These are phyloP conservation scores for Pestalotiopsis sp. DNA, from an alignment of 2,329 filamentous ascomycete species.

Conservation along the genomic window DNA sequence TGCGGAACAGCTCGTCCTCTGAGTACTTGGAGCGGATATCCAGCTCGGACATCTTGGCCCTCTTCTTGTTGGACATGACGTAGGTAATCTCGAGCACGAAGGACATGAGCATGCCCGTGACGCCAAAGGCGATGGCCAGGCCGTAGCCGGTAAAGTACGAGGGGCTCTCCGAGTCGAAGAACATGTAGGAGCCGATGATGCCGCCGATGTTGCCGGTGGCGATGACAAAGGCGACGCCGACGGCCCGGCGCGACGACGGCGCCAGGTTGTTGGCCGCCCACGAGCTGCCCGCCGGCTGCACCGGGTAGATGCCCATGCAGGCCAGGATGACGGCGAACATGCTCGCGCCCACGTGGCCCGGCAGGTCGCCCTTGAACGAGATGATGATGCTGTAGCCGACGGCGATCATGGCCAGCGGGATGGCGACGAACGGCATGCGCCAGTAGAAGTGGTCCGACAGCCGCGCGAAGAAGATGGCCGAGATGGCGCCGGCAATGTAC, in stretches of 20 bases:
- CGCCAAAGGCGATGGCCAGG: conserved; percentile 34
- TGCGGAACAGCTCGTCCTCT: conserved; percentile 16
- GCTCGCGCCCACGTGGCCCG: conserved; percentile 51
- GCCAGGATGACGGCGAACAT: conserved; percentile 72
- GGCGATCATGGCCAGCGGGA: conserved; percentile 61
- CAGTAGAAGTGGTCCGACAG: conserved; percentile 67
- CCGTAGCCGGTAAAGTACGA: conserved; percentile 38
- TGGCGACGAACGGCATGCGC: conserved; percentile 69
- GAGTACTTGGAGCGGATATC: conserved; percentile 15
- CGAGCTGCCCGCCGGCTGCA: conserved; percentile 63
- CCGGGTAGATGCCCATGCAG: conserved; percentile 72
- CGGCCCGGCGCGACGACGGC: conserved; percentile 35
- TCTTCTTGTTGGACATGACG: conserved; percentile 14
- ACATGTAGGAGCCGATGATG: conserved; percentile 43
- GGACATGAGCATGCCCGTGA: conserved; percentile 30
- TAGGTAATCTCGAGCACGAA: conserved; percentile 30
- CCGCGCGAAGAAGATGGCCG: conserved; percentile 67
- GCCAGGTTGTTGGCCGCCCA: conserved; percentile 72
- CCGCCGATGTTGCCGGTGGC: conserved; percentile 43
- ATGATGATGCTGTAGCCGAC: conserved; percentile 62
- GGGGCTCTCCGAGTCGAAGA: conserved; percentile 35
- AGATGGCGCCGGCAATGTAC: conserved; percentile 62
- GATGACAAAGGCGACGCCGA: conserved; percentile 42
- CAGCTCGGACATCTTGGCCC: conserved; percentile 12
- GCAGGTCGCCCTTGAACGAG: conserved; percentile 56